phyloP scores from a whole-genome alignment of 1,284 basidiomycete species.

The Ustilago trichophora region DNA sequence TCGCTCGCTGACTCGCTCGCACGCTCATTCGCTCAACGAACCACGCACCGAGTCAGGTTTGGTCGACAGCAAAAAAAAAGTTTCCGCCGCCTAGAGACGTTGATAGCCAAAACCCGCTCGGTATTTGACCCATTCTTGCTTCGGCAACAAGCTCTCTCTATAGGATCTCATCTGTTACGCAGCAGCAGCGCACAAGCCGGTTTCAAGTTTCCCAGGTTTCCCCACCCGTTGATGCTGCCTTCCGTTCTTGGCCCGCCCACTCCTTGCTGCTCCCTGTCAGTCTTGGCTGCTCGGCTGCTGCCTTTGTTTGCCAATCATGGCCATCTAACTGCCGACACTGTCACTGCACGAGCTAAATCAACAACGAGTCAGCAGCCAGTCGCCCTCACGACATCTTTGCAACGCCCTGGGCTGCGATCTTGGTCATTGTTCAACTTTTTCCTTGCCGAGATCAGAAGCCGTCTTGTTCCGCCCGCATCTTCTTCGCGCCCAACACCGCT shows the following conservation, averaged over 20 bases:
- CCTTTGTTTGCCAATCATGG: background rate
- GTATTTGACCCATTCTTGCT: constrained; percentile 8
- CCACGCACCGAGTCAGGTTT: no score
- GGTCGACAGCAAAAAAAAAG: no score
- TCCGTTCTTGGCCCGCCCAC: background rate
- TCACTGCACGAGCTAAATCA: no score
- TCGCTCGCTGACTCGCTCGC: no score
- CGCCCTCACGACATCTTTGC: constrained; percentile 1
- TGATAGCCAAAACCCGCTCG: constrained; percentile 41
- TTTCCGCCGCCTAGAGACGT: background rate
- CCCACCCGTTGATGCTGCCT: background rate
- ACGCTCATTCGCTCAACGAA: no score
- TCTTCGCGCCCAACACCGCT: background rate
- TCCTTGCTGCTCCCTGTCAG: constrained; percentile 1
- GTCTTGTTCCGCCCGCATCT: background rate
- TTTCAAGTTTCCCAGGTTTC: constrained; percentile 1
- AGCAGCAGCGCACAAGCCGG: constrained; percentile 10
- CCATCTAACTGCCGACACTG: no score
- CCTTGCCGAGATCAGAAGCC: constrained; percentile 1
- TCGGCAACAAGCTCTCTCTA: no score
- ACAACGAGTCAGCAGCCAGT: constrained; percentile 5
- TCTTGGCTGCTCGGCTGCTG: constrained; percentile 1
- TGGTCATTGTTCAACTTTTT: no score
- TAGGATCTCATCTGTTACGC: no score
- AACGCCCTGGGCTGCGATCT: no score